A percentile compares a stretch with the other conserved stretches of the same genome.
Evolutionary conservation across 164 flowering plant genomes (phyloP).

Genomic region (Vitis vinifera): ASM3070453v1 NC_081807.1:1333501-1334000

Average conservation of each 20-base stretch:
- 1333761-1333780: neutral
- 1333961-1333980: too few relatives aligned
- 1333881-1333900: too few relatives aligned
- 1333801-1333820: neutral
- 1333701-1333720: conserved; percentile 63
- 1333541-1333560: conserved; percentile 44
- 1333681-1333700: conserved; percentile 64
- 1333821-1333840: neutral
- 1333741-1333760: conserved; percentile 50
- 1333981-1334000: too few relatives aligned
- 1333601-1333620: neutral
- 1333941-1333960: too few relatives aligned
- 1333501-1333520: conserved; percentile 74
- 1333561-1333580: conserved; percentile 25
- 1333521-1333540: conserved; percentile 57
- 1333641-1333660: neutral
- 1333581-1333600: neutral
- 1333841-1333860: neutral
- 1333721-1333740: conserved; percentile 67
- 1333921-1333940: too few relatives aligned
- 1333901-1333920: too few relatives aligned
- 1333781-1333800: neutral
- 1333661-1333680: conserved; percentile 8
- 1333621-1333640: neutral
- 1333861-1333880: too few relatives aligned